A percentile compares a stretch with the other conserved stretches of the same genome.
phyloP scores from a whole-genome alignment of 2,329 filamentous ascomycete genomes.

The Chaetomiaceae sp. region DNA sequence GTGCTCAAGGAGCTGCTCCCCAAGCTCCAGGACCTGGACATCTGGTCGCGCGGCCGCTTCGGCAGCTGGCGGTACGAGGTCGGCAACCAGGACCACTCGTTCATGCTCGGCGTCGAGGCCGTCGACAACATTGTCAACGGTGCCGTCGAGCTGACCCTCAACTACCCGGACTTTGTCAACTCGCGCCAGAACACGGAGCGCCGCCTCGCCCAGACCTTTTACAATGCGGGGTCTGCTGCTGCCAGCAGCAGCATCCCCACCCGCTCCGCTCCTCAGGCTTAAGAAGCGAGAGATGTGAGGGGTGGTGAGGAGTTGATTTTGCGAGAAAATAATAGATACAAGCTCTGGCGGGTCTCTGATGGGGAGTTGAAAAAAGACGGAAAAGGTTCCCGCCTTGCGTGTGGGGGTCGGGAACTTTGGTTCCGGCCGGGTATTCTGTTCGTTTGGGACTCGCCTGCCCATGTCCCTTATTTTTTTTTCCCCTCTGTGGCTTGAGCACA shows the following conservation, averaged over 20 bases:
- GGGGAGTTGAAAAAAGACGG: no score
- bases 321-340: no score
- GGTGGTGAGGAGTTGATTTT: no score
- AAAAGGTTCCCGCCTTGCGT: no score
- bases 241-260: conserved; percentile 9
- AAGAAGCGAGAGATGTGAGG: not conserved
- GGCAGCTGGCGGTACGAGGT: conserved; percentile 96
- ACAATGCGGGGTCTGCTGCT: conserved; percentile 27
- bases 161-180: conserved; percentile 97
- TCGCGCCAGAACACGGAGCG: conserved; percentile 63
- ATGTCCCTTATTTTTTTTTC: no score
- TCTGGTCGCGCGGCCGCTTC: conserved; percentile 93
- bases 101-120: conserved; percentile 94
- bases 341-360: no score
- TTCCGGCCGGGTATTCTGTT: no score
- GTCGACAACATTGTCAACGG: conserved; percentile 87
- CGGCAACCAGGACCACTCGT: conserved; percentile 95
- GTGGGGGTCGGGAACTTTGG: no score
- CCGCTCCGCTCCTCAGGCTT: conserved; percentile 7
- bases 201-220: conserved; percentile 49
- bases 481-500: no score
- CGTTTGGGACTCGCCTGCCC: no score
- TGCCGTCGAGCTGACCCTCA: conserved; percentile 84
- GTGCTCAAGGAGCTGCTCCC: conserved; percentile 89
- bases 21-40: conserved; percentile 84